Base-by-base conservation (phyloP, 2,329 filamentous ascomycete genomes). In the Diplocarpon mali region DNA sequence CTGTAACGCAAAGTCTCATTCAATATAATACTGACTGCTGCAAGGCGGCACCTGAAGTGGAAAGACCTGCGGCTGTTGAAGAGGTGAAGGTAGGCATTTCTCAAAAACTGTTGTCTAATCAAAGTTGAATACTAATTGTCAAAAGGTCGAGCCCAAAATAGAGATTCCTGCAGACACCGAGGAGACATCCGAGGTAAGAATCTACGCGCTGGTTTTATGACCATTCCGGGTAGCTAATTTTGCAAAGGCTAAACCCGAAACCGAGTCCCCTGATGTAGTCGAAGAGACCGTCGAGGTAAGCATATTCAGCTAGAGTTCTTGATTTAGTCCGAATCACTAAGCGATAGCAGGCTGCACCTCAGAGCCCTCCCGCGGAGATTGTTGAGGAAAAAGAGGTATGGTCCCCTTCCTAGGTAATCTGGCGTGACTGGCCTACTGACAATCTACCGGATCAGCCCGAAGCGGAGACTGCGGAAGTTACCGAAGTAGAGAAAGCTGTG, bases 41-140 rank as follows among this genome's bases (percentile, higher is more conserved):
- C 4, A 14, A 32, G 30, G 30, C 3, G n/a, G 30, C 30, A 5
- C 5, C 3, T 9, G 30, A 32, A 9, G 16, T 34, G 6, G 41
- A 28, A 3, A 37, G 24, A 15, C 38, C 38, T 12, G 13, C 38
- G 16, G 14, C 38, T 38, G 38, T 29, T 13, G 46, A 50, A 42
- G 48, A 47, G 10, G 12, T 12, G 10, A 40, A 43, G 14, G 32
- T 16, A 20, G 40, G 32, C 1, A 31, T 32, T 27, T 31, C n/a
- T n/a, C 31, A 40, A 13, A 14, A 32, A 32, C 8, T 13, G 30
- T 12, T 14, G 11, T 14, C 30, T 32, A 14, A 12, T 9, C 3
- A 7, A 35, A 42, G 34, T 31, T 38, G 15, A 27, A 27, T 31
- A 24, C 20, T 24, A 24, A 24, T 24, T 24, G 20, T 24, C 20